These are phyloP conservation scores for Paramecium sonneborni DNA, from an alignment of 73 alveolate species.

Conservation along the genomic window DNA sequence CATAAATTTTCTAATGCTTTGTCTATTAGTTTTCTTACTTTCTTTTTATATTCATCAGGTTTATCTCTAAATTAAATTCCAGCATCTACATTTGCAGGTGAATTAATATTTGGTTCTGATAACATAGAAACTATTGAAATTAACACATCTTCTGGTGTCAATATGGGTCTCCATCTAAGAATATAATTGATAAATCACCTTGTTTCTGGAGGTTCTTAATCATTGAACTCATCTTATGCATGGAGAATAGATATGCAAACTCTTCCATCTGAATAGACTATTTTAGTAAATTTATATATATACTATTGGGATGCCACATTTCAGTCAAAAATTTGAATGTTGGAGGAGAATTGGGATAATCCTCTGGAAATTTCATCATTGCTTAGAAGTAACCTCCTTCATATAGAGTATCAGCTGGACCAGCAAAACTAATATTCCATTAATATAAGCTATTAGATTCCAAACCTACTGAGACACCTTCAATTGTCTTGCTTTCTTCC, in stretches of 20 bases:
- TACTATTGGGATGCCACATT: constrained; percentile 97
- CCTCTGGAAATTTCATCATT: constrained; percentile 85
- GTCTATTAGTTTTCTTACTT: constrained; percentile 80
- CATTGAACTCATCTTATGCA: constrained; percentile 82
- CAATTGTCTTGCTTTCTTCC: constrained; percentile 49
- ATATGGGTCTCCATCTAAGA: constrained; percentile 92
- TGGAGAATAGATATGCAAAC: constrained; percentile 90
- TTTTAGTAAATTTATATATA: background rate
- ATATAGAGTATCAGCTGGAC: constrained; percentile 91
- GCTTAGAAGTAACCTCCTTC: constrained; percentile 94
- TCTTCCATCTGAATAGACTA: constrained; percentile 89
- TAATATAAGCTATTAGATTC: constrained; percentile 77
- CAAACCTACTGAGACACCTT: constrained; percentile 86
- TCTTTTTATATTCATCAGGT: constrained; percentile 78
- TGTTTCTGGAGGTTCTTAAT: constrained; percentile 86
- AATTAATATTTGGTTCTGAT: constrained; percentile 88
- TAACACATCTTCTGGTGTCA: constrained; percentile 85
- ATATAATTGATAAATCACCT: background rate
- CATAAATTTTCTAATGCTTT: constrained; percentile 83
- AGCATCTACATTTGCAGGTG: constrained; percentile 96
- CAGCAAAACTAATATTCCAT: constrained; percentile 88
- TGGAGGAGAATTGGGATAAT: constrained; percentile 94
- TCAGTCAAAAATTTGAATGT: constrained; percentile 89
- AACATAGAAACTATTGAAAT: constrained; percentile 90
- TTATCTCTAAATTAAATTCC: constrained; percentile 78